Conservation (phyloP, 768 basidiomycete species). For the Suillus discolor region DNA sequence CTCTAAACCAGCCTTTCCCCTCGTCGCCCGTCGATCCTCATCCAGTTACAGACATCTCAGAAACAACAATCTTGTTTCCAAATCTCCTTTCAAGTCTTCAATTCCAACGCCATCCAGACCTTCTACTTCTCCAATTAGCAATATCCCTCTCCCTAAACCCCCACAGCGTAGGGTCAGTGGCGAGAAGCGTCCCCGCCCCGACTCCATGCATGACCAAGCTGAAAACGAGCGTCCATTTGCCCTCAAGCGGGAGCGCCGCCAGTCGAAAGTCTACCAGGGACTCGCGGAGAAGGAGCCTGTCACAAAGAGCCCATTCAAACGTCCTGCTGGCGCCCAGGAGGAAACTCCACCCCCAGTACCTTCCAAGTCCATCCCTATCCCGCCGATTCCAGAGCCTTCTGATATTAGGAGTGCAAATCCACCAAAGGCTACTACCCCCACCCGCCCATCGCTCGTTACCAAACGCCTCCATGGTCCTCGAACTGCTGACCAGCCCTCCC, state of each 20-base stretch:
- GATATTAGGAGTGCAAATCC: constrained; percentile 34
- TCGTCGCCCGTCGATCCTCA: constrained; percentile 70
- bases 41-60: constrained; percentile 80
- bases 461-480: constrained; percentile 80
- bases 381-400: constrained; percentile 38
- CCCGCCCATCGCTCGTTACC: constrained; percentile 69
- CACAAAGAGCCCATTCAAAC: constrained; percentile 79
- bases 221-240: constrained; percentile 74
- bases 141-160: constrained; percentile 16
- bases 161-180: constrained; percentile 60
- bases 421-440: constrained; percentile 31
- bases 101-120: constrained; percentile 48
- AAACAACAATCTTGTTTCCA: constrained; percentile 78
- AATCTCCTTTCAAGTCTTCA: constrained; percentile 82
- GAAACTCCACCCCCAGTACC: constrained; percentile 32
- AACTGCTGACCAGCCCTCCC: constrained; percentile 40
- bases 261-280: constrained; percentile 74
- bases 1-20: constrained; percentile 41
- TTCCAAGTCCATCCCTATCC: constrained; percentile 32
- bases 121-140: constrained; percentile 16
- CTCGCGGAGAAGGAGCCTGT: constrained; percentile 79
- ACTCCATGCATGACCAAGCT: constrained; percentile 69
- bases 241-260: constrained; percentile 70
- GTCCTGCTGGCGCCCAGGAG: constrained; percentile 27
- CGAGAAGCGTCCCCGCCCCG: constrained; percentile 76